Base-by-base conservation (phyloP, 345 rosid genomes). In the Microthlaspi erraticum region DNA sequence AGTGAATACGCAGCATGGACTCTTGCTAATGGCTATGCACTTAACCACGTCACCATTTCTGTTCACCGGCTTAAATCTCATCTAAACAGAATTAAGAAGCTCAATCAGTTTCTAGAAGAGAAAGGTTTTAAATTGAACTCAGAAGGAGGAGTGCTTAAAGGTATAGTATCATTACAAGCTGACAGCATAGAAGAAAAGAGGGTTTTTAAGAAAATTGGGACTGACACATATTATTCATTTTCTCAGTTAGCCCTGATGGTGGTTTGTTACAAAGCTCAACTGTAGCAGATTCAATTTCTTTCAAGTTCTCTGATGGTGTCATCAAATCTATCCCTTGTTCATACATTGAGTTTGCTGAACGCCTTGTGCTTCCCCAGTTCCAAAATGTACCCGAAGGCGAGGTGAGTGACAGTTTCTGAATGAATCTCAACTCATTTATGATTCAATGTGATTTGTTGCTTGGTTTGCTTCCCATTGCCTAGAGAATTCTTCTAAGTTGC, bases 1-100 rank as follows among this genome's bases (percentile, higher is more conserved):
- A 93, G 97, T 76, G 98, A 93, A 79, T 91, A 91, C 76, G 97
- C 98, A 76, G 98, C 98, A 43, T 93, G 98, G 97, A 93, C 97
- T 18, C 94, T 93, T 34, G 97, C 85, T 49, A 91, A 93, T 80
- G 98, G 98, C 11, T 91, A 89, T 81, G 94, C 96, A 1, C 82
- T 93, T 49, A 93, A 93, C 82, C 98, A 93, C 73, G 95, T 91
- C 5, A 87, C 98, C 0, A 89, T 93, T 54, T 91, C 98, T 9
- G 77, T 81, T 31, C 97, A 93, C 76, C 85, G 68, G 61, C 88
- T 93, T 69, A 86, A 86, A 69, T 91, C 94, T 54, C 85, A 80
- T 48, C 72, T 93, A 77, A 80, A 79, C 76, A 74, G 71, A 36
- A 86, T 89, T 71, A 81, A 81, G 60, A 78, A 66, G 75, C 84